A percentile compares a stretch with the other conserved stretches of the same genome.
These are phyloP conservation scores for Chrysoporthe puriensis DNA, from an alignment of 2,329 filamentous ascomycete genomes.

Conservation along the genomic window DNA sequence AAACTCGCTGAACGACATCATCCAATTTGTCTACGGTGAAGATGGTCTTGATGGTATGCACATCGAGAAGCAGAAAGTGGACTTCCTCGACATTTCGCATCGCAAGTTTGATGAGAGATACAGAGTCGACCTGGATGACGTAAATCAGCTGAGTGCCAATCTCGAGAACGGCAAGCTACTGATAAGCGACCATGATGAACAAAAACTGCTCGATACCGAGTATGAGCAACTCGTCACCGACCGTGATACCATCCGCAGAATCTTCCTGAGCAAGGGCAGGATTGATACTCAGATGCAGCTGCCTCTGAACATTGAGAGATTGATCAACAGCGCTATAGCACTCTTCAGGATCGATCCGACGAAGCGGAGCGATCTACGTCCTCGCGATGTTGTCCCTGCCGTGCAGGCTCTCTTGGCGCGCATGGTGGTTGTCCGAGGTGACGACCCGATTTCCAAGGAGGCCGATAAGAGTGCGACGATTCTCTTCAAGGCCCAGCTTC, in stretches of 20 bases:
- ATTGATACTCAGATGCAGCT: slow-evolving; percentile 87
- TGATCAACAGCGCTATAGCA: slow-evolving; percentile 87
- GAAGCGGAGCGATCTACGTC: slow-evolving; percentile 85
- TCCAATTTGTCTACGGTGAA: slow-evolving; percentile 97
- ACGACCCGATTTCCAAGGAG: slow-evolving; percentile 80
- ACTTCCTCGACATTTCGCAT: slow-evolving; percentile 81
- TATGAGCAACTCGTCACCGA: slow-evolving; percentile 79
- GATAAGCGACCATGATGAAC: slow-evolving; percentile 82
- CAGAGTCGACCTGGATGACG: slow-evolving; percentile 84
- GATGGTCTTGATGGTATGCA: slow-evolving; percentile 92
- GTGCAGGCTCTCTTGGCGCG: slow-evolving; percentile 75
- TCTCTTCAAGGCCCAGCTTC: slow-evolving; percentile 88
- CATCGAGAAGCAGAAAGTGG: slow-evolving; percentile 91
- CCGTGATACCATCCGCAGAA: slow-evolving; percentile 72
- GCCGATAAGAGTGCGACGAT: slow-evolving; percentile 88
- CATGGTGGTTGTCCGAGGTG: slow-evolving; percentile 83
- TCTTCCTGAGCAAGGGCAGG: slow-evolving; percentile 65
- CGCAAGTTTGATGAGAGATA: slow-evolving; percentile 79
- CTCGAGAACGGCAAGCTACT: slow-evolving; percentile 89
- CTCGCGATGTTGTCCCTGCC: slow-evolving; percentile 81
- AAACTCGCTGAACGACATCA: slow-evolving; percentile 93
- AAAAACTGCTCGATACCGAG: slow-evolving; percentile 85
- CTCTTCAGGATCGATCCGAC: slow-evolving; percentile 89
- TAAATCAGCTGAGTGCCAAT: slow-evolving; percentile 58
- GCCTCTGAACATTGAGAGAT: slow-evolving; percentile 86